phyloP scores from a whole-genome alignment of 2,329 filamentous ascomycete species.

The Talaromyces marneffei region DNA sequence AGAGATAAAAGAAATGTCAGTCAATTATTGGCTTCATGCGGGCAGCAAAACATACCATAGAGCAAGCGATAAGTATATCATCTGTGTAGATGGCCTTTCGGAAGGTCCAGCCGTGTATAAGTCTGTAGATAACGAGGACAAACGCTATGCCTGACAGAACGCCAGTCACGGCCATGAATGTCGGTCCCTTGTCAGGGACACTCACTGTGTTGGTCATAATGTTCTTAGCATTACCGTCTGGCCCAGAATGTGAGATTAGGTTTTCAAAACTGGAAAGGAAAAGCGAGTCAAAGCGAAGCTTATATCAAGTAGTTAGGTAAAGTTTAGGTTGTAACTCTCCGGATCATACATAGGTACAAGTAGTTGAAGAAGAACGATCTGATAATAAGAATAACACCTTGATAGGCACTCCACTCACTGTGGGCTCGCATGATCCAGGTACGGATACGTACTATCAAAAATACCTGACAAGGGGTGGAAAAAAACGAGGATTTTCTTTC shows the following conservation, averaged over 20 bases:
- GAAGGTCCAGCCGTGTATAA: conserved; percentile 9
- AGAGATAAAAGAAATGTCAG: not conserved
- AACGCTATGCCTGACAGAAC: conserved; percentile 12
- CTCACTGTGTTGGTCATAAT: not conserved
- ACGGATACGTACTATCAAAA: not conserved
- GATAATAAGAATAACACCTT: not conserved
- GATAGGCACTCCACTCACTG: not conserved
- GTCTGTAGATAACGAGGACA: conserved; percentile 13
- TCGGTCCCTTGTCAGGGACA: conserved; percentile 16
- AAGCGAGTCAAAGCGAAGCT: not conserved
- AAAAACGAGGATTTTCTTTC: not conserved
- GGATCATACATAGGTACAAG: not conserved
- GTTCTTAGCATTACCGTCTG: not conserved
- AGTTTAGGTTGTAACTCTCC: not conserved
- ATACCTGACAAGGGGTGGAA: not conserved
- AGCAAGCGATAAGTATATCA: conserved; percentile 15
- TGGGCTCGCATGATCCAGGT: not conserved
- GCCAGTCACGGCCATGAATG: conserved; percentile 12
- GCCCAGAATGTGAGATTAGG: not conserved
- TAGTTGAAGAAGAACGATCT: not conserved
- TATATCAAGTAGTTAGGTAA: not conserved
- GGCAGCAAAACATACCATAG: conserved; percentile 11
- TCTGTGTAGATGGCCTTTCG: conserved; percentile 11
- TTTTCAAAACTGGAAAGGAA: not conserved
- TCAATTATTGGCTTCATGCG: not conserved